These are phyloP conservation scores for Botrytis galanthina DNA, from an alignment of 2,329 filamentous ascomycete genomes.

Conservation along the genomic window DNA sequence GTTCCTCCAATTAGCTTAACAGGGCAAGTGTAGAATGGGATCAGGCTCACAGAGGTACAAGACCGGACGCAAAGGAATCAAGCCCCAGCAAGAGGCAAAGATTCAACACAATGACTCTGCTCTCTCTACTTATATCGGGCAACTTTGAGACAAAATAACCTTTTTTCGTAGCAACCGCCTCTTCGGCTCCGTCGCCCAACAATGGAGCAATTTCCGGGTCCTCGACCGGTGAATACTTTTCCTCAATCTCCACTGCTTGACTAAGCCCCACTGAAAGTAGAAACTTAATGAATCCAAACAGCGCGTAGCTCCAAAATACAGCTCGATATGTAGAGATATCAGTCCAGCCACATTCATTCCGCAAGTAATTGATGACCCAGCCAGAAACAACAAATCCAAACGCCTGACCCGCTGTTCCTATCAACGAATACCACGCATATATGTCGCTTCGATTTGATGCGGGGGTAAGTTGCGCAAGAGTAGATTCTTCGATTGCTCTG, in stretches of 20 bases:
- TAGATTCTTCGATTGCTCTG: slow-evolving; percentile 59
- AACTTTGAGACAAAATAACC: slow-evolving; percentile 42
- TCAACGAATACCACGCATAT: slow-evolving; percentile 60
- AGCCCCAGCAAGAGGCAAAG: slow-evolving; percentile 67
- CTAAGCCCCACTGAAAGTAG: slow-evolving; percentile 51
- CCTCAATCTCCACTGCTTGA: slow-evolving; percentile 41
- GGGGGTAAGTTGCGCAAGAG: slow-evolving; percentile 54
- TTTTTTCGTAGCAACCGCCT: slow-evolving; percentile 30
- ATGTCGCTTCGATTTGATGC: slow-evolving; percentile 50
- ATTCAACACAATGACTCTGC: slow-evolving; percentile 53
- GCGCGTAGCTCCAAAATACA: slow-evolving; percentile 58
- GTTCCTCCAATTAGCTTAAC: slow-evolving; percentile 41
- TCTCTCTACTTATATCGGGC: slow-evolving; percentile 57
- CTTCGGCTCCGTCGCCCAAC: slow-evolving; percentile 29
- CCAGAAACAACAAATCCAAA: slow-evolving; percentile 59
- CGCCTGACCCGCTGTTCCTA: slow-evolving; percentile 59
- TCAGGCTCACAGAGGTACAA: slow-evolving; percentile 57
- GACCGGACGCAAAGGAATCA: slow-evolving; percentile 68
- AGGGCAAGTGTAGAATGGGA: neutral
- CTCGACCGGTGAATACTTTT: slow-evolving; percentile 36
- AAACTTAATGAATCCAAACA: slow-evolving; percentile 57
- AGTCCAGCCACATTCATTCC: slow-evolving; percentile 44
- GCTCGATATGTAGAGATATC: slow-evolving; percentile 50
- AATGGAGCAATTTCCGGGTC: slow-evolving; percentile 35
- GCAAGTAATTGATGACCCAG: slow-evolving; percentile 55